These are phyloP conservation scores for Maudiozyma bulderi DNA, from an alignment of 805 yeast species.

Conservation along the genomic window DNA sequence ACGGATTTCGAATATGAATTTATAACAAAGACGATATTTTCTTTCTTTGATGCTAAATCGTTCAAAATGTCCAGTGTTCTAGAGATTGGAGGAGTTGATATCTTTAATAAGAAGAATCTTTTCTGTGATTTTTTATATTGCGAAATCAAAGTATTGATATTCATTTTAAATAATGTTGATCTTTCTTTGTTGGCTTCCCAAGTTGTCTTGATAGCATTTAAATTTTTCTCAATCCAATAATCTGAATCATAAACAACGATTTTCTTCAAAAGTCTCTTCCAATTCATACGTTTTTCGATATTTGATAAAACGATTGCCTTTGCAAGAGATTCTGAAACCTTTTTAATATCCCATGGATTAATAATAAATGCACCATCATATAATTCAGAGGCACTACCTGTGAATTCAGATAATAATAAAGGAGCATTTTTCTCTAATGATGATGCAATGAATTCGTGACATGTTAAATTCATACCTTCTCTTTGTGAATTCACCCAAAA, in stretches of 20 bases:
- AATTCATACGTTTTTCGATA: conserved; percentile 46
- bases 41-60: conserved; percentile 48
- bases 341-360: conserved; percentile 82
- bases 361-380: conserved; percentile 61
- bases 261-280: conserved; percentile 49
- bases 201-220: conserved; percentile 41
- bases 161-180: conserved; percentile 26
- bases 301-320: conserved; percentile 51
- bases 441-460: conserved; percentile 86
- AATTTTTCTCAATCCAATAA: conserved; percentile 58
- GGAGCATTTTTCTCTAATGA: conserved; percentile 67
- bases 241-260: conserved; percentile 61
- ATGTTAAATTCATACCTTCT: conserved; percentile 94
- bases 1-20: conserved; percentile 56
- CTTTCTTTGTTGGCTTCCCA: conserved; percentile 42
- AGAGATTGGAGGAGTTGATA: conserved; percentile 50
- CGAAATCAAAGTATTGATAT: conserved; percentile 18
- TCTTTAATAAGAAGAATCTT: conserved; percentile 39
- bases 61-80: conserved; percentile 46
- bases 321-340: conserved; percentile 52
- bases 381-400: conserved; percentile 82
- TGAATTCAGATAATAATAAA: conserved; percentile 79
- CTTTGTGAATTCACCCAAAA: conserved; percentile 87
- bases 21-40: conserved; percentile 56
- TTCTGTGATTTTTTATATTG: conserved; percentile 25